Percentiles rank a stretch among this genome's conserved stretches.
Conservation (phyloP, 148 eudicot genomes). For the Arbutus unedo region DNA sequence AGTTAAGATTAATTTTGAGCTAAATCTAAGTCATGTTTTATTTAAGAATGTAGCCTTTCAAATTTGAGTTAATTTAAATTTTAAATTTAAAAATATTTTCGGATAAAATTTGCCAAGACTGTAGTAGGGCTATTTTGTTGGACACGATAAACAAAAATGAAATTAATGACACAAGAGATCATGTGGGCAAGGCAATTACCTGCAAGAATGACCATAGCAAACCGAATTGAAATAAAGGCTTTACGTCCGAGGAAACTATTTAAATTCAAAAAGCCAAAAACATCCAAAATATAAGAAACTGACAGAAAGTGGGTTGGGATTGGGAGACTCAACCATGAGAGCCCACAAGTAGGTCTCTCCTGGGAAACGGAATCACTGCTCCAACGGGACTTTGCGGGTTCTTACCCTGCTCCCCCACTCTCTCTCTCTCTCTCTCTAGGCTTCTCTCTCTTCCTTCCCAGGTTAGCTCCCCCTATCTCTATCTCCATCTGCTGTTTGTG, state of each 20-base stretch:
- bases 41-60: too few species aligned
- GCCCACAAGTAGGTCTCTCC: slow-evolving; percentile 9
- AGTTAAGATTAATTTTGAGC: too few species aligned
- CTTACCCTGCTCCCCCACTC: slow-evolving; percentile 1
- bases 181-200: not conserved
- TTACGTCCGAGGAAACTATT: not conserved
- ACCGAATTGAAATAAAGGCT: not conserved
- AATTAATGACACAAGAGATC: not conserved
- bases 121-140: too few species aligned
- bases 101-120: too few species aligned
- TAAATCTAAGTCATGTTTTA: too few species aligned
- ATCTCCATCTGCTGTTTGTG: not conserved
- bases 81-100: too few species aligned
- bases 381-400: slow-evolving; percentile 13
- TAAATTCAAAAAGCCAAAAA: not conserved
- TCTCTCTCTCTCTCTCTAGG: slow-evolving; percentile 10
- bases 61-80: too few species aligned
- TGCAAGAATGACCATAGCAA: not conserved
- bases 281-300: not conserved
- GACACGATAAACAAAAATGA: not conserved
- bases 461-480: slow-evolving; percentile 13
- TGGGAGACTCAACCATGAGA: not conserved
- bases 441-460: slow-evolving; percentile 5
- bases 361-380: slow-evolving; percentile 3
- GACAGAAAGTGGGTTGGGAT: slow-evolving; percentile 2